These are phyloP conservation scores for Henckelia pumila DNA, from an alignment of 257 asterid genomes.

Conservation along the genomic window DNA sequence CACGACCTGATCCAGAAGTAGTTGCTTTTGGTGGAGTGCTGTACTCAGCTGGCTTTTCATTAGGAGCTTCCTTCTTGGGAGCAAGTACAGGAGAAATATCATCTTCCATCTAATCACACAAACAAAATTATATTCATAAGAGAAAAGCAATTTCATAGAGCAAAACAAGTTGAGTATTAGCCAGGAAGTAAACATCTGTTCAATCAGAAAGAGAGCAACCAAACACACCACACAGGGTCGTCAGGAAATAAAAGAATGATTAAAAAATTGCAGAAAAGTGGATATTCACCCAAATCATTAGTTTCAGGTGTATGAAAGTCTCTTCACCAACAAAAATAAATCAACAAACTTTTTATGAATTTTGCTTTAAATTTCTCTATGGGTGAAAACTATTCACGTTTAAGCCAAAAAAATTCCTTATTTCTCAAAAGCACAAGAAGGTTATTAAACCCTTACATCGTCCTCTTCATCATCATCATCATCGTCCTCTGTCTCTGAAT, in stretches of 20 bases:
- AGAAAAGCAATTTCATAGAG: constrained; percentile 8
- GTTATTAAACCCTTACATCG: constrained; percentile 12
- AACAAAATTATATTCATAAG: constrained; percentile 13
- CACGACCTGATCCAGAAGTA: constrained; percentile 56
- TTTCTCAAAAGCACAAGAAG: constrained; percentile 6
- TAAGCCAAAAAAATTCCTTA: constrained; percentile 1
- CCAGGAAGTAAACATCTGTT: constrained; percentile 5
- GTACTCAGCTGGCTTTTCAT: constrained; percentile 77
- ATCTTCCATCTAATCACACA: constrained; percentile 54
- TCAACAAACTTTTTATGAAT: constrained; percentile 3
- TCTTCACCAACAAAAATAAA: not conserved
- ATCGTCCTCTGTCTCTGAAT: constrained; percentile 82
- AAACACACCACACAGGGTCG: not conserved
- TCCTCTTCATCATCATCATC: constrained; percentile 62
- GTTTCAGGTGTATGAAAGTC: constrained; percentile 6
- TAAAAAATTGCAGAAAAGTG: not conserved
- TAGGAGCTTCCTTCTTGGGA: constrained; percentile 77
- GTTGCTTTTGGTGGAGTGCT: constrained; percentile 61
- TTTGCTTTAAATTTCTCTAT: not conserved
- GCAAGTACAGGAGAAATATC: constrained; percentile 77
- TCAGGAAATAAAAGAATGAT: not conserved
- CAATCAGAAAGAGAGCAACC: constrained; percentile 3
- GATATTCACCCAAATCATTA: constrained; percentile 1
- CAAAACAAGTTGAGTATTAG: not conserved
- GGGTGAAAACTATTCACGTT: constrained; percentile 12